Base-by-base conservation (phyloP, 495 filamentous ascomycete genomes). In the Penicillium tannophilum region DNA sequence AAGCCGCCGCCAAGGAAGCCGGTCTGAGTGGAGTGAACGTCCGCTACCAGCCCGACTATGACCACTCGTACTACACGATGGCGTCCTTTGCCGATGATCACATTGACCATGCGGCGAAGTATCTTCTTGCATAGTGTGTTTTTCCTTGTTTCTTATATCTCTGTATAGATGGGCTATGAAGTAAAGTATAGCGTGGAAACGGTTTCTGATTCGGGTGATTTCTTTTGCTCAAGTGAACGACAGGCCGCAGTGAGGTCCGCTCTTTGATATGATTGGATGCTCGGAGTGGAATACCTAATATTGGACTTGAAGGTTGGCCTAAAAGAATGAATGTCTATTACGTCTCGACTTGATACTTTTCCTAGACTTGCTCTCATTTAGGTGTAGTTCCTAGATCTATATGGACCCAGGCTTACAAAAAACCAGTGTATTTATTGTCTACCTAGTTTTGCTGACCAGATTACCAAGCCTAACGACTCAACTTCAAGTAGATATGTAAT, bases 61-160 rank as follows among this genome's bases (percentile, higher is more conserved):
- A 98, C 73, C 94, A 98, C 72, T 95, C 91, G 54, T 98, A 98
- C 72, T 97, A 83, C 74, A 96, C 94, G 65, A 93, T 98, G 78
- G 85, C 93, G 30, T 84, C 80, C 11, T 98, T 98, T 74, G 82
- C 89, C 49, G 87, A 88, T 63, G 93, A 98, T 62, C 94, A 98
- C 79, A 81, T 98, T 52, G 86, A 88, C 54, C 91, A 94, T 72
- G 91, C 92, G 55, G 93, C 94, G 41, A 94, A 91, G 82, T 85
- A 92, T 75, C 73, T 96, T 43, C 72, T 82, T 71, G 74, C 72
- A 63, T 84, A 85, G 80, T 82, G 76, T 64, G 74, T 80, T 66
- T 52, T 68, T 58, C 35, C 59, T 46, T 45, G 66, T 62, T 47
- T 55, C 28, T 58, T 48, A 52, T 62, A 54, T 54, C 48, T 63